Evolutionary conservation across 352 stramenopile species (phyloP).

Genomic region (Phytopythium helicoides): DNA sequence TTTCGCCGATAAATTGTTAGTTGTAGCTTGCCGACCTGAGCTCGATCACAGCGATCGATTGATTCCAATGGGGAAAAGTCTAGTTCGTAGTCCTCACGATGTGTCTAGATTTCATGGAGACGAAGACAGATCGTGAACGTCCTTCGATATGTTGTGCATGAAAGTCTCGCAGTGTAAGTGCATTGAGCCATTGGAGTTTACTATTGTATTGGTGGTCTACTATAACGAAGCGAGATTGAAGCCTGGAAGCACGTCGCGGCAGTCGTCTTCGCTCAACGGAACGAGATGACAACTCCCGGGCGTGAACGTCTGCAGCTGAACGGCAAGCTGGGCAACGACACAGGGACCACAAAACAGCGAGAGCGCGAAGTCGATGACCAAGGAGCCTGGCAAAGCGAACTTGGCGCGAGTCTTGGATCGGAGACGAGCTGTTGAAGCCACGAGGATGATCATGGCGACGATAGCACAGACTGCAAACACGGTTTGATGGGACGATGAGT

Average conservation of each 20-base stretch:
- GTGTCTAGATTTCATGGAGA: too few species aligned
- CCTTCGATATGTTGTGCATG: too few species aligned
- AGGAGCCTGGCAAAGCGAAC: conserved; percentile 38
- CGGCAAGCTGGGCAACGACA: conserved; percentile 55
- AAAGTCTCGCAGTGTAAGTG: too few species aligned
- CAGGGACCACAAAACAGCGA: conserved; percentile 35
- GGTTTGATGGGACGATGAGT: neutral
- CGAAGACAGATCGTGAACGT: too few species aligned
- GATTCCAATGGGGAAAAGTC: too few species aligned
- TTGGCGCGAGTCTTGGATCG: conserved; percentile 28
- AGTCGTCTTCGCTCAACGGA: neutral
- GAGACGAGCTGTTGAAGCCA: conserved; percentile 24
- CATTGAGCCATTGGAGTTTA: too few species aligned
- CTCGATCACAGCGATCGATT: too few species aligned
- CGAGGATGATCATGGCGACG: conserved; percentile 6
- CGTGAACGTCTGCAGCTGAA: conserved; percentile 51
- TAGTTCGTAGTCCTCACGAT: too few species aligned
- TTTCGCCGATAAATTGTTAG: too few species aligned
- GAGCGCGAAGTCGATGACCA: conserved; percentile 12
- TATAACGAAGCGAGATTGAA: neutral
- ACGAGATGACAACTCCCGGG: conserved; percentile 42
- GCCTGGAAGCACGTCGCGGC: conserved; percentile 18
- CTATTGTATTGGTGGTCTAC: neutral
- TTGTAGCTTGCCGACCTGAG: too few species aligned
- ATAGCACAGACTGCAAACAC: conserved; percentile 18